phyloP scores from a whole-genome alignment of 2,329 filamentous ascomycete genomes.

The Venturia asperata region DNA sequence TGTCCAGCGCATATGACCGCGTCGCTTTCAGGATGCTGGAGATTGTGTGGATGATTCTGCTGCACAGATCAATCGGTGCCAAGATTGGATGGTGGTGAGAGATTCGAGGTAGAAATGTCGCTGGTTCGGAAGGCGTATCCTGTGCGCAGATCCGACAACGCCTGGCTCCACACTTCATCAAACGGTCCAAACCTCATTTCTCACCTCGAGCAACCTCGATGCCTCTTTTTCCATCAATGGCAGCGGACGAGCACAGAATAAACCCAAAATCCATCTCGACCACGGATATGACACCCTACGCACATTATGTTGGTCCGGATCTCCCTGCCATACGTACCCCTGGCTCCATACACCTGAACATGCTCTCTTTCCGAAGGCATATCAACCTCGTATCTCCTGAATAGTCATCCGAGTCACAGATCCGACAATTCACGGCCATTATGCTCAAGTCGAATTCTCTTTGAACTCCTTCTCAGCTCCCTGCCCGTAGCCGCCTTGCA shows the following conservation, averaged over 20 bases:
- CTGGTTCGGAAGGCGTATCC: neutral
- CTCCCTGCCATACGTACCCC: neutral
- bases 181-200: constrained; percentile 2
- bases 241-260: neutral
- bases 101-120: neutral
- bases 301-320: neutral
- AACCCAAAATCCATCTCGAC: neutral
- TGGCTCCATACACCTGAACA: neutral
- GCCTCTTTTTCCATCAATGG: neutral
- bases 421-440: neutral
- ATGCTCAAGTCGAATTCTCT: neutral
- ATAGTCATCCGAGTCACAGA: neutral
- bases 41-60: neutral
- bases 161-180: neutral
- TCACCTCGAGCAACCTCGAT: neutral
- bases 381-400: neutral
- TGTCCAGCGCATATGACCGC: neutral
- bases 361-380: neutral
- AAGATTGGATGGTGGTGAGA: neutral
- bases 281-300: neutral
- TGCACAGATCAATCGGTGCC: neutral
- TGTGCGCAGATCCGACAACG: neutral
- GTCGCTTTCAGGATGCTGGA: neutral
- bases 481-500: neutral
- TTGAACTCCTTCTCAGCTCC: neutral